Conservation (phyloP, 225 moss, liverwort and hornwort species). For the Physcomitrium patens region DNA sequence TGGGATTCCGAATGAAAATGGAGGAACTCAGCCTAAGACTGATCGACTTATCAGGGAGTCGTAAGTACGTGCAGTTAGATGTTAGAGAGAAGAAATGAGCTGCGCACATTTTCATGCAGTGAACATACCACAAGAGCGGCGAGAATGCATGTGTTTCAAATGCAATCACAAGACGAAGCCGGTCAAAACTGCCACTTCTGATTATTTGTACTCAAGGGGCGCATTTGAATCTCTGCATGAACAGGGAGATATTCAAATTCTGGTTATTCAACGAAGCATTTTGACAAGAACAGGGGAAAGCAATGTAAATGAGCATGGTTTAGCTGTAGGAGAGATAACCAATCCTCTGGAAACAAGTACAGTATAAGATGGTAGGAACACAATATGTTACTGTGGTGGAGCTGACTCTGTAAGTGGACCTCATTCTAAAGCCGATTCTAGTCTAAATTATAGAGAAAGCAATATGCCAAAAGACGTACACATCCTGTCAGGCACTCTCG, state of each 20-base stretch:
- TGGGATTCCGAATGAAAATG: constrained; percentile 15
- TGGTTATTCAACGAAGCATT: constrained; percentile 21
- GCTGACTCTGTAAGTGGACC: neutral
- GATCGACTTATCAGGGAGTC: too few species aligned
- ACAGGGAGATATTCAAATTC: constrained; percentile 29
- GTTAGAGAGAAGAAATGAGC: constrained; percentile 13
- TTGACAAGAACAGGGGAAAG: constrained; percentile 14
- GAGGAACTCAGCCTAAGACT: constrained; percentile 27
- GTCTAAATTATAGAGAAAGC: neutral
- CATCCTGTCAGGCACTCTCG: neutral
- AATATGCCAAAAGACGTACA: constrained; percentile 21
- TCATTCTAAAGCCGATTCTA: constrained; percentile 4
- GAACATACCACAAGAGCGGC: constrained; percentile 35
- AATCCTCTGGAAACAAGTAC: neutral
- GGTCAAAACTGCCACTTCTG: constrained; percentile 22
- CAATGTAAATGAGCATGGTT: neutral
- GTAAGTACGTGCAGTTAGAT: constrained; percentile 19
- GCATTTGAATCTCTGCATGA: constrained; percentile 10
- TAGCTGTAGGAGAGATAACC: constrained; percentile 15
- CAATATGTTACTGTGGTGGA: constrained; percentile 11
- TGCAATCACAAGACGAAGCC: constrained; percentile 28
- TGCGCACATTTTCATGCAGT: constrained; percentile 40
- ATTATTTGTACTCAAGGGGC: neutral
- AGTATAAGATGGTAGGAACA: neutral
- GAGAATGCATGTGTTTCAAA: constrained; percentile 22